These are phyloP conservation scores for Wickerhamiella spandovensis DNA, from an alignment of 805 yeast species.

Conservation along the genomic window DNA sequence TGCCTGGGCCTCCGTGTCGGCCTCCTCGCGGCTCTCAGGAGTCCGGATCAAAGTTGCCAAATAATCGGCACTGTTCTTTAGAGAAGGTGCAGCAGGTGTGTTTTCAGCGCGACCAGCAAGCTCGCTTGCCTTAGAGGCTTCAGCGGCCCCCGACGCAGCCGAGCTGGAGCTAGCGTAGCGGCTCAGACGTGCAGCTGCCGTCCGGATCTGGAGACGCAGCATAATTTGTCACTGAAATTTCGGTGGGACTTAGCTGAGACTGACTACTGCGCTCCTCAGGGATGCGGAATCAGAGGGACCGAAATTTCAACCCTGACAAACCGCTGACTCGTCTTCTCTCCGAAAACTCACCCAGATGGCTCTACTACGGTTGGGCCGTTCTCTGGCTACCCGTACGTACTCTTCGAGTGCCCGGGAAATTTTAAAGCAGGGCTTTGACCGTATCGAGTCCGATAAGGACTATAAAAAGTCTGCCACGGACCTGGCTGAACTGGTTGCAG, in stretches of 20 bases:
- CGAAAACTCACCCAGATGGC: neutral
- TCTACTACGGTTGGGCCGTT: neutral
- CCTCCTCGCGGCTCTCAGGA: constrained; percentile 17
- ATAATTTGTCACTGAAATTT: neutral
- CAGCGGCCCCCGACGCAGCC: neutral
- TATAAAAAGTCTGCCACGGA: constrained; percentile 20
- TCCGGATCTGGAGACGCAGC: neutral
- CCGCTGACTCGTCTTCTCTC: neutral
- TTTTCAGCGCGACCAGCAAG: no score
- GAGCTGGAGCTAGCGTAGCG: neutral
- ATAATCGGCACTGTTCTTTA: constrained; percentile 9
- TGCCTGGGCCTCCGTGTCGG: constrained; percentile 27
- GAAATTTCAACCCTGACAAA: neutral
- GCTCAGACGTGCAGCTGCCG: neutral
- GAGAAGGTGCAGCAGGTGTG: neutral
- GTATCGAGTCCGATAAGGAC: constrained; percentile 17
- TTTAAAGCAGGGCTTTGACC: constrained; percentile 22
- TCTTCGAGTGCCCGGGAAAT: constrained; percentile 18
- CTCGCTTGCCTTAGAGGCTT: no score
- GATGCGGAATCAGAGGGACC: no score
- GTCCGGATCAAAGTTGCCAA: constrained; percentile 11
- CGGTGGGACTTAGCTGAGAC: no score
- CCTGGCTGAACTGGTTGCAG: constrained; percentile 17
- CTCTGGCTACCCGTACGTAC: neutral
- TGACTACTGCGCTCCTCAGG: neutral